Base-by-base conservation (phyloP, 148 eudicot genomes). In the Dianthus caryophyllus region DNA sequence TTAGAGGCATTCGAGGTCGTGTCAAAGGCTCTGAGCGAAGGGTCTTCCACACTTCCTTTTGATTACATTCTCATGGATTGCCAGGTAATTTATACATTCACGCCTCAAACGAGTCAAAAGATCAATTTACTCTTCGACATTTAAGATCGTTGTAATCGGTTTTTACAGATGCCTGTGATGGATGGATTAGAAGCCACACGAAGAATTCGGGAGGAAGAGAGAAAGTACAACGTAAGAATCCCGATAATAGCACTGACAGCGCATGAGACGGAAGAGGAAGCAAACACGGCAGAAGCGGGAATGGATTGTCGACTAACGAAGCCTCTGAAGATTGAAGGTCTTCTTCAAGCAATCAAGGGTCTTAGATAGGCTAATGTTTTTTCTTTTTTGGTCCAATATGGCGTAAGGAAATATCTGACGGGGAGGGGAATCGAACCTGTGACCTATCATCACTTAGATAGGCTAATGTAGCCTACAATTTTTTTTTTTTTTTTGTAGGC, bases 181-280 rank as follows among this genome's bases (percentile, higher is more conserved):
- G 82, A 84, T 72, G 97, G 96, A 10, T 74, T 68, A 52, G 92
- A 84, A 61, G 88, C 96, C 24, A 88, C 96, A 16, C 74, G 61
- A 41, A 67, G 69, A 25, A 91, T 91, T 60, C 71, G 96, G 43
- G 83, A 81, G 56, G 88, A 74, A 72, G 92, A 86, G 76, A 56
- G 16, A 50, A 48, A 76, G 29, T 84, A 77, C 16, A 79, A 87
- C 0, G 51, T 84, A 16, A 85, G 62, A 69, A 84, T 81, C 29
- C 90, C 88, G 8, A 84, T 91, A 57, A 80, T 91, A 10, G 97
- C 96, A 57, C 65, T 91, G 27, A 88, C 92, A 15, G 88, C 89
- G 5, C 84, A 86, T 59, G 60, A 76, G 30, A 53, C 38, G 10
- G 86, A 62, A 11, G 85, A 82, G 21, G 87, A 81, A 74, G 48